Conservation (phyloP, 139 green algal genomes). For the Nannochloris sp. region DNA sequence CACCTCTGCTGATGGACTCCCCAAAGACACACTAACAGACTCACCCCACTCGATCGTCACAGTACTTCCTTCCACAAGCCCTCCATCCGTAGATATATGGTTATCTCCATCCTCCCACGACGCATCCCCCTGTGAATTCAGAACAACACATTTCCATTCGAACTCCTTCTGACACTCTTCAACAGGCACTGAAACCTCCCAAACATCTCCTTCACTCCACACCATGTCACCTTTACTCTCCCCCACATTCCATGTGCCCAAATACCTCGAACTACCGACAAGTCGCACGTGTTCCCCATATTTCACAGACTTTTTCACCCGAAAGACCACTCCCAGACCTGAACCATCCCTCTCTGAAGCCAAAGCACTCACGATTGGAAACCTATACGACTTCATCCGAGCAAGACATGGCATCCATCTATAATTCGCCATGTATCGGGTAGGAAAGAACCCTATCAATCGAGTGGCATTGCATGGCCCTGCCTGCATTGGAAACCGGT, state of each 20-base stretch:
- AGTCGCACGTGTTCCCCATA: slow-evolving; percentile 17
- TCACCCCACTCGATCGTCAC: neutral
- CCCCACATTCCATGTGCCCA: slow-evolving; percentile 40
- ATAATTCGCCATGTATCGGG: too few species aligned
- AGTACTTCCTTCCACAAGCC: neutral
- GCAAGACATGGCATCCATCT: too few species aligned
- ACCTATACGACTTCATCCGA: too few species aligned
- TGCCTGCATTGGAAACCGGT: too few species aligned
- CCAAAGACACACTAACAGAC: too few species aligned
- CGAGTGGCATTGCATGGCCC: too few species aligned
- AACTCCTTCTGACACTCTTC: slow-evolving; percentile 17
- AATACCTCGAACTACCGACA: slow-evolving; percentile 24
- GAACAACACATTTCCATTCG: slow-evolving; percentile 41
- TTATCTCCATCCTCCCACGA: slow-evolving; percentile 58
- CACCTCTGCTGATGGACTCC: neutral
- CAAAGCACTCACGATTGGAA: too few species aligned
- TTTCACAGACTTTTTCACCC: slow-evolving; percentile 1
- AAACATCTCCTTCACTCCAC: slow-evolving; percentile 47
- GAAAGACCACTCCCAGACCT: too few species aligned
- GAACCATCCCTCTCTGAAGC: too few species aligned
- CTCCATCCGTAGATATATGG: slow-evolving; percentile 13
- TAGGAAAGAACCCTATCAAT: too few species aligned
- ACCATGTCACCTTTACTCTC: slow-evolving; percentile 17
- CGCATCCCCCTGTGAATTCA: neutral
- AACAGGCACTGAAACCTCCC: slow-evolving; percentile 21